These are phyloP conservation scores for Trypanosoma caninum DNA, from an alignment of 208 protist species.

Conservation along the genomic window DNA sequence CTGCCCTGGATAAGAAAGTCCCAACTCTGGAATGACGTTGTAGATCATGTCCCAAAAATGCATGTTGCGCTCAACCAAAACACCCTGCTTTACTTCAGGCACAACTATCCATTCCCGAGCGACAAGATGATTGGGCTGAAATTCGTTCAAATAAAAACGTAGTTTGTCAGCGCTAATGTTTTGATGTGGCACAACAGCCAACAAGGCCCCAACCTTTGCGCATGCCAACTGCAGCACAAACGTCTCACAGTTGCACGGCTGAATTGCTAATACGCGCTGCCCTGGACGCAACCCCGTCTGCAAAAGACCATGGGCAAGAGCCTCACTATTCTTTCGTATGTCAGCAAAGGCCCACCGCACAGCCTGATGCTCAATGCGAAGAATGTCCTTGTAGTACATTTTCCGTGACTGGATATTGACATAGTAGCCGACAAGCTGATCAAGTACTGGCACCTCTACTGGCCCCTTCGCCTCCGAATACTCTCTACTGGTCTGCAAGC, in stretches of 20 bases:
- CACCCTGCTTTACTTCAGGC: slow-evolving; percentile 76
- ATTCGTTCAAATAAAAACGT: slow-evolving; percentile 91
- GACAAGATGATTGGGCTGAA: slow-evolving; percentile 84
- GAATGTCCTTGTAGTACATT: slow-evolving; percentile 93
- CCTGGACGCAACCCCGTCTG: slow-evolving; percentile 87
- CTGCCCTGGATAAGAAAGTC: slow-evolving; percentile 88
- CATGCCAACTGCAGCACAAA: slow-evolving; percentile 89
- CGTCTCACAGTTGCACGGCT: slow-evolving; percentile 91
- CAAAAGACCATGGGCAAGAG: slow-evolving; percentile 85
- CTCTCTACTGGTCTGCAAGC: slow-evolving; percentile 52
- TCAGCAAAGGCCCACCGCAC: slow-evolving; percentile 91
- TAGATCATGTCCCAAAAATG: slow-evolving; percentile 92
- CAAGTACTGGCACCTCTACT: slow-evolving; percentile 62
- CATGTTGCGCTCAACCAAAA: slow-evolving; percentile 90
- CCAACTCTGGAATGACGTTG: slow-evolving; percentile 91
- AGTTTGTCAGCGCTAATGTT: slow-evolving; percentile 88
- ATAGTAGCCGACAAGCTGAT: slow-evolving; percentile 92
- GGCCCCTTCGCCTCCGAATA: slow-evolving; percentile 81
- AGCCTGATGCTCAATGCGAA: slow-evolving; percentile 92
- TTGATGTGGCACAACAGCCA: slow-evolving; percentile 74
- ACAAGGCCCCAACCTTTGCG: slow-evolving; percentile 83
- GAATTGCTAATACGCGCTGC: slow-evolving; percentile 81
- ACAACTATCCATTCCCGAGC: slow-evolving; percentile 89
- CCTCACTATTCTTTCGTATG: slow-evolving; percentile 92
- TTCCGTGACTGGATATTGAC: slow-evolving; percentile 92